Evolutionary conservation across 306 rosid species (phyloP).

Genomic region (Cicer pinnatifidum): DNA sequence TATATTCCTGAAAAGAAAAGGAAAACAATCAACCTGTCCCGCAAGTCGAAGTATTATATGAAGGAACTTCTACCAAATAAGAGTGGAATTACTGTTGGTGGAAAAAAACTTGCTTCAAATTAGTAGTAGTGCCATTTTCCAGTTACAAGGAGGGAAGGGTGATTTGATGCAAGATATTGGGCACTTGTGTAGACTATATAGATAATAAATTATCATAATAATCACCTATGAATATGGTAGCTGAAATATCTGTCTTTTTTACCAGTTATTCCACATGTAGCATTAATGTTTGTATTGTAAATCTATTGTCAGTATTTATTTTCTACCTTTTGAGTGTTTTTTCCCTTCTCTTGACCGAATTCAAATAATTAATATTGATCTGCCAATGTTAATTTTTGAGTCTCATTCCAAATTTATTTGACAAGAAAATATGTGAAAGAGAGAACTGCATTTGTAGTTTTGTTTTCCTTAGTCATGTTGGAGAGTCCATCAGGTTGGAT

Average conservation of each 20-base stretch:
- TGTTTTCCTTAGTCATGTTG: neutral
- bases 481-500: neutral
- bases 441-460: neutral
- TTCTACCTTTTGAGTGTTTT: neutral
- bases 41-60: constrained; percentile 88
- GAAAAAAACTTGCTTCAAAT: constrained; percentile 40
- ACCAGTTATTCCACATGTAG: constrained; percentile 22
- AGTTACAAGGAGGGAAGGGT: neutral
- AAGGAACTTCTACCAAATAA: constrained; percentile 78
- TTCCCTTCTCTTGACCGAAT: neutral
- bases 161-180: constrained; percentile 28
- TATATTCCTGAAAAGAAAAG: constrained; percentile 76
- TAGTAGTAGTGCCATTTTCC: constrained; percentile 41
- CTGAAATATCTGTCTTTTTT: neutral
- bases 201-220: neutral
- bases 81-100: constrained; percentile 68
- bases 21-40: constrained; percentile 74
- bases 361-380: neutral
- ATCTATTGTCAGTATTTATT: neutral
- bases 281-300: constrained; percentile 3
- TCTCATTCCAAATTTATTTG: neutral
- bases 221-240: constrained; percentile 11
- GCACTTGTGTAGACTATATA: constrained; percentile 26
- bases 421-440: neutral
- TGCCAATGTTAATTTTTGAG: neutral